Evolutionary conservation across 306 rosid genomes (phyloP), one percentile per base, ranked within the genome.

Genomic region (Corylus avellana): DNA sequence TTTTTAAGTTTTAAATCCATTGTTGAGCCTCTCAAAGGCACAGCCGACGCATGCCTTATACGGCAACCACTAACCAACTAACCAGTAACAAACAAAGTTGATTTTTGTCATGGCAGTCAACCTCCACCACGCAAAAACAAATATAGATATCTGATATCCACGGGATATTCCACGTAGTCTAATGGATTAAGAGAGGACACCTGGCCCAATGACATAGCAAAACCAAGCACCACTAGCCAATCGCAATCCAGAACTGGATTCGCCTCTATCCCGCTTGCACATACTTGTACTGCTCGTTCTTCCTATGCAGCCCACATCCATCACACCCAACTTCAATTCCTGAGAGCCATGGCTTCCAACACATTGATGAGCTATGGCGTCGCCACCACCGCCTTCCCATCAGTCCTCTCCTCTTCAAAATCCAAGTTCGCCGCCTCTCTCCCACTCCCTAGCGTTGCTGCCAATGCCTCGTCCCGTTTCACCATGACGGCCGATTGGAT

Each of bases 401-500:
- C 97, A 6, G 89, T 90, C 27, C 97, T 92, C 12, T 92, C 97
- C 64, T 90, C 98, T 44, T 88, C 95, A 53, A 94, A 92, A 55
- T 94, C 98, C 35, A 90, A 82, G 81, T 94, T 94, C 76, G 82
- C 92, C 74, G 35, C 88, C 16, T 75, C 88, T 0, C 51, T 75
- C 49, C 90, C 93, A 4, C 81, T 94, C 69, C 80, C 96, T 1
- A 14, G 87, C 50, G 85, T 76, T 69, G 83, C 71, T 7, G 73
- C 32, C 82, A 88, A 79, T 79, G 88, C 88, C 70, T 82, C 97
- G 3, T 70, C 92, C 12, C 82, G 96, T 9, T 78, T 92, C 83
- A 44, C 93, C 84, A 92, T 94, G 98, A 70, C 90, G 14, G 89
- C 98, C 35, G 97, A 94, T 0, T 94, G 98, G 98, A 94, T 94